Percentiles rank a stretch among this genome's conserved stretches.
These are phyloP conservation scores for Diaporthe ilicicola DNA, from an alignment of 2,329 filamentous ascomycete genomes.

Conservation along the genomic window DNA sequence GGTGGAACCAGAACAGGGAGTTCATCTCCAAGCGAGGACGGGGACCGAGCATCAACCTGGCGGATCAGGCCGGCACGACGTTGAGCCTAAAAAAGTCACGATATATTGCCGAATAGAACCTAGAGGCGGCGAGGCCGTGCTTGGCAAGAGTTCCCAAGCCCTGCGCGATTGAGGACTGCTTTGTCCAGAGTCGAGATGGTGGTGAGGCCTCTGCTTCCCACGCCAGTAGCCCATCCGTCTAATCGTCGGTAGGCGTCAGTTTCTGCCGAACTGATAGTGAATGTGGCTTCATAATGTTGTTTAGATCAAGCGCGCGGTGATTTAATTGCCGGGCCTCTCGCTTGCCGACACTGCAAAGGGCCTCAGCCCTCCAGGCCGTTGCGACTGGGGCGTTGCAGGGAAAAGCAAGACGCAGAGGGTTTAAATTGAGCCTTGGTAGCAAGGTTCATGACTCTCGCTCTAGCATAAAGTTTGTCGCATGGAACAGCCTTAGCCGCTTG, in stretches of 20 bases:
- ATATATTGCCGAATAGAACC: conserved; percentile 5
- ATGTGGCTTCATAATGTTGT: neutral
- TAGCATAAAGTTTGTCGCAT: conserved; percentile 16
- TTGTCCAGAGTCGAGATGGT: neutral
- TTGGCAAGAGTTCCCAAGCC: neutral
- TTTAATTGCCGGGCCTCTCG: neutral
- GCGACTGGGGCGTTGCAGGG: neutral
- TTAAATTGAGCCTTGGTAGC: conserved; percentile 19
- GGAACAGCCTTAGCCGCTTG: conserved; percentile 23
- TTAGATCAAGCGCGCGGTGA: conserved; percentile 22
- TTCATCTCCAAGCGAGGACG: conserved; percentile 17
- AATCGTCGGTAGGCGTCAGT: neutral
- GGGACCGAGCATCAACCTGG: conserved; percentile 1
- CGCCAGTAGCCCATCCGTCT: neutral
- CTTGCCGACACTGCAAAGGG: neutral
- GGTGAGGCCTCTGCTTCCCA: neutral
- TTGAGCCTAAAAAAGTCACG: conserved; percentile 11
- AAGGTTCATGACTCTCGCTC: conserved; percentile 23
- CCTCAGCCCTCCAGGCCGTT: neutral
- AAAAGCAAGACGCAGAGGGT: conserved; percentile 13
- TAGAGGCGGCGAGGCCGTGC: conserved; percentile 9
- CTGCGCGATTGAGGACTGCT: neutral
- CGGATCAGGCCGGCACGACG: conserved; percentile 15
- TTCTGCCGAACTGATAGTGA: neutral
- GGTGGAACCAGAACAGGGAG: neutral